Percentiles rank a stretch among this genome's conserved stretches.
Conservation (phyloP, 108 stramenopile genomes). For the Discostella pseudostelligera region DNA sequence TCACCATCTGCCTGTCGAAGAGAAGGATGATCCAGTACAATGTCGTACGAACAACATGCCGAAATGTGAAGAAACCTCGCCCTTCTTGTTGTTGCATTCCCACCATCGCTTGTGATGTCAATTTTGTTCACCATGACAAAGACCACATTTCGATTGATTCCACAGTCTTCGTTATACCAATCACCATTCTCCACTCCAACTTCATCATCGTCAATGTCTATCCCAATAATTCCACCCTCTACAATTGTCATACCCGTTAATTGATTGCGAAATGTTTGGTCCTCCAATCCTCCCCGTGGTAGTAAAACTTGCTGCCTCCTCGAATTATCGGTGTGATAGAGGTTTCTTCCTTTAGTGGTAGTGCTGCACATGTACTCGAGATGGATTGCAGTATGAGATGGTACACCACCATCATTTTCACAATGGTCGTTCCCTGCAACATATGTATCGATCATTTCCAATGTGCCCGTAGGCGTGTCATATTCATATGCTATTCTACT, state of each 20-base stretch:
- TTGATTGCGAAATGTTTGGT: conserved; percentile 1
- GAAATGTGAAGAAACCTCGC: not conserved
- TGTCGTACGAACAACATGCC: not conserved
- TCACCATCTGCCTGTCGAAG: no score
- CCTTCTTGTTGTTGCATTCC: not conserved
- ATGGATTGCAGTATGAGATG: not conserved
- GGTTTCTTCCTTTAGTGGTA: conserved; percentile 1
- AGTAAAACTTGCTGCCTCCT: not conserved
- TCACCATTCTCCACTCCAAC: not conserved
- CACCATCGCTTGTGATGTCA: no score
- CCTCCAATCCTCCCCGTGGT: not conserved
- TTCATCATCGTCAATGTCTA: not conserved
- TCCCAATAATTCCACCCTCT: conserved; percentile 20
- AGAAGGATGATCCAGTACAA: no score
- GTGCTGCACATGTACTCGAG: conserved; percentile 22
- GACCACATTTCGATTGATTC: not conserved
- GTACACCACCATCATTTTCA: not conserved
- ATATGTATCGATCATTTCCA: no score
- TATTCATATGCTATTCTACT: not conserved
- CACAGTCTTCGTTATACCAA: not conserved
- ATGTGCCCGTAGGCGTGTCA: no score
- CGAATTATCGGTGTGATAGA: not conserved
- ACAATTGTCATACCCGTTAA: conserved; percentile 13
- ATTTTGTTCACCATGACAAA: conserved; percentile 20
- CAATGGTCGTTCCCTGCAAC: no score